Conservation (phyloP, 2,329 filamentous ascomycete genomes). For the Claviceps sp. region DNA sequence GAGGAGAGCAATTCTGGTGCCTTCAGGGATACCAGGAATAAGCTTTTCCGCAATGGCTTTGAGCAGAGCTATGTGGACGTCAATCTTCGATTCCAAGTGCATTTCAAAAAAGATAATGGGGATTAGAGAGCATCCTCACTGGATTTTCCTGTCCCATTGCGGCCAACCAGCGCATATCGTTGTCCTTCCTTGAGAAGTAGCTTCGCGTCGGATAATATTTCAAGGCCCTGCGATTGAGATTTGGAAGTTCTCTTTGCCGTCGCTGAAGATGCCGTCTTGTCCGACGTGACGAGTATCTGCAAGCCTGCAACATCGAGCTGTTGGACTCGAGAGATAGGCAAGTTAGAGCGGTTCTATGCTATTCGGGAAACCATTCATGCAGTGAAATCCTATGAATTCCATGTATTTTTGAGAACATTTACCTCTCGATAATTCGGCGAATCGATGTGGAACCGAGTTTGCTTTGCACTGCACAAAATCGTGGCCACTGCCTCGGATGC, state of each 20-base stretch:
- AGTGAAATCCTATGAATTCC: not conserved
- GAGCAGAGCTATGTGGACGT: constrained; percentile 41
- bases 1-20: constrained; percentile 51
- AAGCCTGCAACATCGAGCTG: constrained; percentile 61
- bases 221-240: constrained; percentile 35
- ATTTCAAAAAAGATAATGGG: not conserved
- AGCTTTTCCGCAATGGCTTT: constrained; percentile 65
- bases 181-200: constrained; percentile 59
- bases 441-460: constrained; percentile 51
- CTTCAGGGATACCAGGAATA: constrained; percentile 60
- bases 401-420: not conserved
- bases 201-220: constrained; percentile 57
- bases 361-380: too few species aligned
- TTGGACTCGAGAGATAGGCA: not conserved
- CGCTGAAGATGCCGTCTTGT: constrained; percentile 23
- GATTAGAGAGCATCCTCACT: constrained; percentile 32
- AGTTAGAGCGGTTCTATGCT: too few species aligned
- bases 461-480: constrained; percentile 51
- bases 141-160: constrained; percentile 75
- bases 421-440: constrained; percentile 45
- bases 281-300: constrained; percentile 48
- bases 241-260: constrained; percentile 38
- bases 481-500: constrained; percentile 35
- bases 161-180: constrained; percentile 65
- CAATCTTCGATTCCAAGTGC: not conserved